These are phyloP conservation scores for Marasmius sp. DNA, from an alignment of 1,284 basidiomycete species.

Conservation along the genomic window DNA sequence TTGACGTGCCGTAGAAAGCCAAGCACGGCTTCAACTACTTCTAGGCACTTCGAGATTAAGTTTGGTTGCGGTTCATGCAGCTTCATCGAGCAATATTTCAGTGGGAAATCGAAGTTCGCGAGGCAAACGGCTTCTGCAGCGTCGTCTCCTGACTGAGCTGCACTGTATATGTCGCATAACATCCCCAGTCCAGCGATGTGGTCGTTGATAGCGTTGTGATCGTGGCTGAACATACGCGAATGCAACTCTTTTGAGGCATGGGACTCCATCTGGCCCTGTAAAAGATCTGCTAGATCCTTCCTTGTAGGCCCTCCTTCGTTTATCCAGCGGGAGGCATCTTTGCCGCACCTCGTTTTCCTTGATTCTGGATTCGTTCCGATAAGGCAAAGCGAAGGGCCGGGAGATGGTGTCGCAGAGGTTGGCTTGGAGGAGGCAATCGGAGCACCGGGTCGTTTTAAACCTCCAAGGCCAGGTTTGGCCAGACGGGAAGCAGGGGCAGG, in stretches of 20 bases:
- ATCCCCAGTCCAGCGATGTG: conserved; percentile 77
- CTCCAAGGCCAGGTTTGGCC: conserved; percentile 40
- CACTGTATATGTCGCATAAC: conserved; percentile 76
- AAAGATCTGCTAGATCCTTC: conserved; percentile 84
- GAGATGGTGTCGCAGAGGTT: conserved; percentile 30
- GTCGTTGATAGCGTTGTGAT: conserved; percentile 95
- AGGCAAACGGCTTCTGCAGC: conserved; percentile 69
- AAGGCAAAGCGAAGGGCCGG: conserved; percentile 57
- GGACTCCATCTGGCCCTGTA: conserved; percentile 92
- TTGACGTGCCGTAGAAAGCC: conserved; percentile 70
- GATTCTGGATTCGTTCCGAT: conserved; percentile 69
- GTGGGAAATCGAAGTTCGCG: conserved; percentile 88
- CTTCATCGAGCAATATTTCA: conserved; percentile 94
- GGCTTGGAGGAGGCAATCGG: conserved; percentile 27
- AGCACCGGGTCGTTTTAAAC: conserved; percentile 51
- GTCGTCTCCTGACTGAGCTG: conserved; percentile 59
- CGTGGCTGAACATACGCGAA: conserved; percentile 89
- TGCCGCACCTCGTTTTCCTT: conserved; percentile 73
- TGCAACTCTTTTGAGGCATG: conserved; percentile 77
- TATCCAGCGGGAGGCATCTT: conserved; percentile 82
- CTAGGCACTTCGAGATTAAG: conserved; percentile 85
- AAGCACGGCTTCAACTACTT: conserved; percentile 82
- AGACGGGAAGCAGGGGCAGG: conserved; percentile 37
- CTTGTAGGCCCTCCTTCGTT: conserved; percentile 80
- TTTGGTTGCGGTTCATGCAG: conserved; percentile 94